Evolutionary conservation across 1,284 basidiomycete species (phyloP).

Genomic region (Ceratobasidium sp.): DNA sequence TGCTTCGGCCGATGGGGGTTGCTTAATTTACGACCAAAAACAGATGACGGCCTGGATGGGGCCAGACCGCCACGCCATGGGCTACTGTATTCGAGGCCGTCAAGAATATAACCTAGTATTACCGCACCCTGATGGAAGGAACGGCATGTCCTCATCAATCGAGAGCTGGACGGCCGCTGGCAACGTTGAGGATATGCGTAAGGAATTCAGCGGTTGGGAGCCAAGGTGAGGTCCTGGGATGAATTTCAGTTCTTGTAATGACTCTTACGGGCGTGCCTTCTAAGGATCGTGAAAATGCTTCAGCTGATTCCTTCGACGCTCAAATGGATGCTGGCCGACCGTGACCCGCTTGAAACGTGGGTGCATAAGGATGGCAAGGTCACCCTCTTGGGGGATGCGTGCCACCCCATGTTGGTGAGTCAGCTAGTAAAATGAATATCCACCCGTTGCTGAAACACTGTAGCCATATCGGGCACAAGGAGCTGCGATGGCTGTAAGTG

Average conservation of each 20-base stretch:
- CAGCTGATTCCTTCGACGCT: conserved; percentile 40
- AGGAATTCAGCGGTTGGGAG: conserved; percentile 45
- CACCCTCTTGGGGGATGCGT: conserved; percentile 62
- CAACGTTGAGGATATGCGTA: conserved; percentile 41
- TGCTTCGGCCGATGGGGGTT: background rate
- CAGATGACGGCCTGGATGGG: conserved; percentile 45
- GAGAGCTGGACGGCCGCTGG: conserved; percentile 42
- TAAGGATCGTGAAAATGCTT: conserved; percentile 44
- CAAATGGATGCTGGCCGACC: conserved; percentile 40
- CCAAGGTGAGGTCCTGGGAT: conserved; percentile 38
- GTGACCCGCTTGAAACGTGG: conserved; percentile 61
- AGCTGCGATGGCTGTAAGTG: conserved; percentile 58
- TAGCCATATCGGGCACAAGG: conserved; percentile 62
- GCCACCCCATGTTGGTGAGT: conserved; percentile 58
- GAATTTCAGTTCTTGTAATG: background rate
- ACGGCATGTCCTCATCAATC: conserved; percentile 16
- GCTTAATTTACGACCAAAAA: conserved; percentile 45
- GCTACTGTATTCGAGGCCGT: conserved; percentile 39
- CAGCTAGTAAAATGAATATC: conserved; percentile 35
- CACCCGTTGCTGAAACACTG: background rate
- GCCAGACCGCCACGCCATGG: conserved; percentile 44
- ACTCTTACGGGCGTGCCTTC: background rate
- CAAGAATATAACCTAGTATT: conserved; percentile 44
- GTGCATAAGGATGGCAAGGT: conserved; percentile 59
- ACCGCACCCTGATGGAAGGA: conserved; percentile 40